phyloP scores from a whole-genome alignment of 345 rosid species.

The Syzygium jambos region DNA sequence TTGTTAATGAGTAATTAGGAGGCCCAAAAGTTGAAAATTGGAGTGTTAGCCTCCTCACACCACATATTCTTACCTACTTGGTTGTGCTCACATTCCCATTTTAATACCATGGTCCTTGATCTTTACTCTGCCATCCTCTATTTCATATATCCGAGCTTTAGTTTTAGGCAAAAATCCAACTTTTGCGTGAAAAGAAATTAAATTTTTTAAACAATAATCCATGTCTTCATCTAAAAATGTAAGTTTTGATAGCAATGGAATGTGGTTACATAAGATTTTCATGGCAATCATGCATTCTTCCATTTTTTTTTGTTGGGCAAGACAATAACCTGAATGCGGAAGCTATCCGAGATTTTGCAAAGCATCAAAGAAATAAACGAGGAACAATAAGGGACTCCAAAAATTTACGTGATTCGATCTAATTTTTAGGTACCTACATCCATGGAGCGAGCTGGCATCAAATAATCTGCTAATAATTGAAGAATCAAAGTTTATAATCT shows the following conservation, averaged over 20 bases:
- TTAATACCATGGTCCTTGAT: background rate
- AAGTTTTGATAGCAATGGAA: background rate
- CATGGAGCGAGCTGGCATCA: no score
- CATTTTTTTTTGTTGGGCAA: no score
- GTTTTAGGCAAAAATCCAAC: background rate
- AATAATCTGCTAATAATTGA: no score
- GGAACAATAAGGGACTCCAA: no score
- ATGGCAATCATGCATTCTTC: no score
- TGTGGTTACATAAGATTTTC: no score
- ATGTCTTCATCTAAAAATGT: background rate
- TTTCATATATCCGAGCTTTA: background rate
- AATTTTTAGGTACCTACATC: no score
- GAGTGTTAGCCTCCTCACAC: background rate
- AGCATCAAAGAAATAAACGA: no score
- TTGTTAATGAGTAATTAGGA: background rate
- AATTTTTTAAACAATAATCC: background rate
- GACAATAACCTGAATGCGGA: no score
- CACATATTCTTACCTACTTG: background rate
- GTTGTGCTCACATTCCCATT: background rate
- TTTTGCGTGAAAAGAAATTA: background rate
- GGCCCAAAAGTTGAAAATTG: background rate
- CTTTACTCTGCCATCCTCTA: background rate
- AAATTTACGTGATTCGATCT: no score
- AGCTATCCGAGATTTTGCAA: no score
- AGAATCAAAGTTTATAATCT: no score